Evolutionary conservation across 169 alveolate species (phyloP).

Genomic region (Eimeria necatrix): DNA sequence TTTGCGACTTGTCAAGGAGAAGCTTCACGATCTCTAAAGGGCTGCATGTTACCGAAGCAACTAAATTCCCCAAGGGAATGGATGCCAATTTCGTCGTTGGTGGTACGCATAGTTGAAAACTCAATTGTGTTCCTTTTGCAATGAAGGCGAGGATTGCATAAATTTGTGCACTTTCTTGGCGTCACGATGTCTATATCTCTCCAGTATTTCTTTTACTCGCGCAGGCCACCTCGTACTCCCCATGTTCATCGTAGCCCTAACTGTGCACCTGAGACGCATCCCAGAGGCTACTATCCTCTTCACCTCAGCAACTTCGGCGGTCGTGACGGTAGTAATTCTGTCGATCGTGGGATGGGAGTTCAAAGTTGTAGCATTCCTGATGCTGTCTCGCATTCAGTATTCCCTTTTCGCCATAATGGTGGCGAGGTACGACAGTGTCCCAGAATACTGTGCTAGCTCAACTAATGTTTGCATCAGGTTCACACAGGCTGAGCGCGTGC

Average conservation of each 20-base stretch:
- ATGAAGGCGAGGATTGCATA: not conserved
- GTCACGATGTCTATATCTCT: not conserved
- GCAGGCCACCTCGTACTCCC: conserved; percentile 69
- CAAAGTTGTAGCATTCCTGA: conserved; percentile 22
- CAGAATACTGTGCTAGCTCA: not conserved
- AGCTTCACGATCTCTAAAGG: conserved; percentile 26
- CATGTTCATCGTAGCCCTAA: conserved; percentile 51
- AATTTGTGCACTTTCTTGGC: not conserved
- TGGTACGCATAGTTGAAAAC: not conserved
- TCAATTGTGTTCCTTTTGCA: not conserved
- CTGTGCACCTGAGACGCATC: conserved; percentile 64
- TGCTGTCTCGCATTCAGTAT: conserved; percentile 38
- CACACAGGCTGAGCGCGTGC: not conserved
- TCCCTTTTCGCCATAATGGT: conserved; percentile 60
- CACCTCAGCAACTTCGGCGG: conserved; percentile 12
- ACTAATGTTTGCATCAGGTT: not conserved
- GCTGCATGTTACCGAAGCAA: conserved; percentile 6
- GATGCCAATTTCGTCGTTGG: conserved; percentile 42
- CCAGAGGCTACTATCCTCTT: conserved; percentile 59
- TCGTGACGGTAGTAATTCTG: not conserved
- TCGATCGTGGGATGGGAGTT: conserved; percentile 58
- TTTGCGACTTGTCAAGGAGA: conserved; percentile 38
- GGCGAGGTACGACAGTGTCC: conserved; percentile 24
- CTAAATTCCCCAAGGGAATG: conserved; percentile 41
- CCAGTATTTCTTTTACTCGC: not conserved